Conservation (phyloP, 352 stramenopile genomes). For the Blastocystis sp. region DNA sequence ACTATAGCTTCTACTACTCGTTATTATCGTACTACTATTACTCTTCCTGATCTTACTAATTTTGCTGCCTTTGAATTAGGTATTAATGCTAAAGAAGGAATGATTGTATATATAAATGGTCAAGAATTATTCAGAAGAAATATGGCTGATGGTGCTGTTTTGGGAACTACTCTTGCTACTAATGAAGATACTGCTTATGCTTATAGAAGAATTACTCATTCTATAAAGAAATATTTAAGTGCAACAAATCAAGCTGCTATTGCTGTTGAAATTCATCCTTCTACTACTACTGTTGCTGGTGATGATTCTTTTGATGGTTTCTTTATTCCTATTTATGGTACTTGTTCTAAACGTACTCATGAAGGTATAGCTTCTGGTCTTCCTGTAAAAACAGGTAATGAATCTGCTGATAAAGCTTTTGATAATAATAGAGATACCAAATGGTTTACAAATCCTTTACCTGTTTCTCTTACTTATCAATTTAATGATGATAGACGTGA, state of each 20-base stretch:
- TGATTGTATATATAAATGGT: constrained; percentile 9
- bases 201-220: too few relatives aligned
- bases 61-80: constrained; percentile 17
- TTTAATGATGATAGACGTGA: constrained; percentile 6
- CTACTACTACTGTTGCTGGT: background rate
- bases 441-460: background rate
- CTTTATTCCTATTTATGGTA: too few relatives aligned
- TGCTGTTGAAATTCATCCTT: constrained; percentile 18
- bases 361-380: too few relatives aligned
- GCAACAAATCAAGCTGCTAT: background rate
- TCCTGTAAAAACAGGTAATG: background rate
- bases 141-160: background rate
- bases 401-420: constrained; percentile 2
- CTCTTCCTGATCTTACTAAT: background rate
- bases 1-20: constrained; percentile 20
- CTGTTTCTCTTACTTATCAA: background rate
- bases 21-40: constrained; percentile 32
- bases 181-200: too few relatives aligned
- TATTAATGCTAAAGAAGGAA: constrained; percentile 12
- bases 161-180: constrained; percentile 2
- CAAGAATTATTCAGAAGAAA: background rate
- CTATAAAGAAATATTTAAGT: too few relatives aligned
- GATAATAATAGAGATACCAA: background rate
- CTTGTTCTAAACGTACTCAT: too few relatives aligned
- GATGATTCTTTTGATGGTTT: constrained; percentile 24